These are phyloP conservation scores for Metschnikowia arizonensis DNA, from an alignment of 805 yeast species.

Conservation along the genomic window DNA sequence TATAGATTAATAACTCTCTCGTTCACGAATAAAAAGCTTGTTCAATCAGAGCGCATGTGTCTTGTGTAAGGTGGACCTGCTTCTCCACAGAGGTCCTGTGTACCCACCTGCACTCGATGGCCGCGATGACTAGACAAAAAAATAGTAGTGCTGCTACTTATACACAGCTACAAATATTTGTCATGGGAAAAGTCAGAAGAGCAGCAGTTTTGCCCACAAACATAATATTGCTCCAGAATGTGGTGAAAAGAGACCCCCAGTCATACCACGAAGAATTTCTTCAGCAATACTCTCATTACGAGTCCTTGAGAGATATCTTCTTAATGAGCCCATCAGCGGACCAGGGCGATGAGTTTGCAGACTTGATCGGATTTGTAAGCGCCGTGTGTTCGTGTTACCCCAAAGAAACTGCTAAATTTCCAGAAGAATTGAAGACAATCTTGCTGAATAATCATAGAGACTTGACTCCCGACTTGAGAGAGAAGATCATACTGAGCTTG, in stretches of 20 bases:
- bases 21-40: no score
- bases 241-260: conserved; percentile 89
- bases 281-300: conserved; percentile 90
- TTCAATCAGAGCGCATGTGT: neutral
- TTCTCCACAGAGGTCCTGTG: conserved; percentile 7
- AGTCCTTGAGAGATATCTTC: conserved; percentile 83
- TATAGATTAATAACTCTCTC: neutral
- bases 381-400: conserved; percentile 92
- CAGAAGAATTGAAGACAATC: conserved; percentile 69
- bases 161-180: neutral
- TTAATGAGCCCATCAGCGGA: conserved; percentile 55
- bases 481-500: conserved; percentile 83
- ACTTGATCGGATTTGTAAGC: conserved; percentile 82
- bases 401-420: conserved; percentile 78
- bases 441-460: conserved; percentile 74
- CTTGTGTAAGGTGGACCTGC: neutral
- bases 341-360: conserved; percentile 57
- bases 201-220: conserved; percentile 92
- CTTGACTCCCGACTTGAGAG: conserved; percentile 79
- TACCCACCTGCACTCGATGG: conserved; percentile 5
- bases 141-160: neutral
- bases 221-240: conserved; percentile 84
- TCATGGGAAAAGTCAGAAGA: conserved; percentile 83
- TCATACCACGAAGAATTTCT: conserved; percentile 92
- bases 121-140: conserved; percentile 15